Percentiles rank a stretch among this genome's conserved stretches.
phyloP scores from a whole-genome alignment of 2,329 filamentous ascomycete species.

The Colletotrichum liriopes region DNA sequence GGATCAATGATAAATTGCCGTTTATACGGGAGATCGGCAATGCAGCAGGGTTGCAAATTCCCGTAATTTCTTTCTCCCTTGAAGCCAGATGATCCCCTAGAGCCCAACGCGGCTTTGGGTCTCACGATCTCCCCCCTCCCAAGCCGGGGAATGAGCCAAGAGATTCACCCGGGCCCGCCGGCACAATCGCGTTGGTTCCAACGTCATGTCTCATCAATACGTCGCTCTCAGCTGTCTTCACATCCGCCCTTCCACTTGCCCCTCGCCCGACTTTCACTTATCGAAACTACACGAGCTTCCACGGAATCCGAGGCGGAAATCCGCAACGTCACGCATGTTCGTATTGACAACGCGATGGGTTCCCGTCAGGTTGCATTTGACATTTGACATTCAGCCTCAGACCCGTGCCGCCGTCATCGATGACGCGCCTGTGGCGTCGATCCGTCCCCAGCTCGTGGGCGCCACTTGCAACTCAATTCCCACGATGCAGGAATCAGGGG shows the following conservation, averaged over 20 bases:
- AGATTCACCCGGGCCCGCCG: conserved; percentile 5
- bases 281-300: neutral
- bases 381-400: conserved; percentile 13
- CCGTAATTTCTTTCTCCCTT: neutral
- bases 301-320: conserved; percentile 1
- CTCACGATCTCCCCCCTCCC: neutral
- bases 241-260: neutral
- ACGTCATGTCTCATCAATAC: conserved; percentile 26
- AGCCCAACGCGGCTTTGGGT: neutral
- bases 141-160: conserved; percentile 22
- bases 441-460: conserved; percentile 5
- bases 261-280: conserved; percentile 1
- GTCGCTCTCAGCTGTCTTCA: neutral
- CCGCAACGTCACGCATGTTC: conserved; percentile 21
- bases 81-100: neutral
- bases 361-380: neutral
- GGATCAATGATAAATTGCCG: conserved; percentile 2
- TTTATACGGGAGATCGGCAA: conserved; percentile 15
- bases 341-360: conserved; percentile 17
- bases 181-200: conserved; percentile 20
- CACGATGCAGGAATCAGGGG: conserved; percentile 13
- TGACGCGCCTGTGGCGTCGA: conserved; percentile 27
- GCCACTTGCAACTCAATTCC: neutral
- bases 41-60: neutral
- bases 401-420: neutral